A percentile compares a stretch with the other conserved stretches of the same genome.
Evolutionary conservation across 768 basidiomycete genomes (phyloP).

Genomic region (Hortiboletus flavorubellus): DNA sequence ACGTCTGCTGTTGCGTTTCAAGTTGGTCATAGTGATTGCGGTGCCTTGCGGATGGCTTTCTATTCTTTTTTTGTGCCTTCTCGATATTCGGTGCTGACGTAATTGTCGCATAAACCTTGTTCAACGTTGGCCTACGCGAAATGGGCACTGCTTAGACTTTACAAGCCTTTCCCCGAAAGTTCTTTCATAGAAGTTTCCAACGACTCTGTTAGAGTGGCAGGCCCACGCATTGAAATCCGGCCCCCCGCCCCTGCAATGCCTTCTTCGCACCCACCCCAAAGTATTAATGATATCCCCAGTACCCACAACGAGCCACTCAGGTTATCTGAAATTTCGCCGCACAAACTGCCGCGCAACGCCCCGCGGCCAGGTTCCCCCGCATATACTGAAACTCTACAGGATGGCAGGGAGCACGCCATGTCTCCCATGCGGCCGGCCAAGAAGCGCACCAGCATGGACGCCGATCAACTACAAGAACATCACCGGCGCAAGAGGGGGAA

Average conservation of each 20-base stretch:
- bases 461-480: conserved; percentile 17
- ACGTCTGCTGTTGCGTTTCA: conserved; percentile 31
- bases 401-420: conserved; percentile 19
- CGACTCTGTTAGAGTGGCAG: conserved; percentile 11
- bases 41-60: conserved; percentile 23
- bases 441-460: conserved; percentile 45
- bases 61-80: conserved; percentile 18
- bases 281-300: background rate
- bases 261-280: background rate
- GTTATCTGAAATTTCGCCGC: conserved; percentile 52
- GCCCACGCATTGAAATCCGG: conserved; percentile 2
- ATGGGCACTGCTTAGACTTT: conserved; percentile 27
- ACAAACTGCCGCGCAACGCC: conserved; percentile 19
- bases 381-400: conserved; percentile 16
- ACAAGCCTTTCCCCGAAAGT: conserved; percentile 19
- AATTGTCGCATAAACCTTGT: conserved; percentile 24
- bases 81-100: conserved; percentile 22
- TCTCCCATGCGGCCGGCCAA: conserved; percentile 42
- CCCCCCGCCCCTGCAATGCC: background rate
- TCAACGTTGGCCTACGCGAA: conserved; percentile 5
- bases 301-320: conserved; percentile 32
- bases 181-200: conserved; percentile 9
- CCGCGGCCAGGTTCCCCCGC: conserved; percentile 6
- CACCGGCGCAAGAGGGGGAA: conserved; percentile 34
- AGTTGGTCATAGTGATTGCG: conserved; percentile 23